Evolutionary conservation across 2,329 filamentous ascomycete species (phyloP), one percentile per base, ranked within the genome.

Genomic region (Exophiala aquamarina): DNA sequence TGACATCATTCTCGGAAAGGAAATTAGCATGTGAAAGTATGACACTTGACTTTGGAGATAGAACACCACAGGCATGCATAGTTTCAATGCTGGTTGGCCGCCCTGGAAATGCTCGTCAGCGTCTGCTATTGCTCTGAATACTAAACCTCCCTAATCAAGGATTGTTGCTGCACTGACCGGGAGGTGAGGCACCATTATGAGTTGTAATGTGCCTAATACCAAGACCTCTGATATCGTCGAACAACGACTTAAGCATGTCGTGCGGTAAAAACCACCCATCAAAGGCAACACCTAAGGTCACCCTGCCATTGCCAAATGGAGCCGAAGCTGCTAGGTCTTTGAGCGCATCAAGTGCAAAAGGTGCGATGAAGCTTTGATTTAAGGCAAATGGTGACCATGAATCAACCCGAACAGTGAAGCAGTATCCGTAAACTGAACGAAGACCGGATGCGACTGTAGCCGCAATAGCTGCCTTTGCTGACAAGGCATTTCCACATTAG

Each of bases 11-110:
- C 3, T 31, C 4, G 1, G 56, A 49, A 3, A 57, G 34, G 5
- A 50, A 49, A 11, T 39, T 62, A 63, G 55, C 66, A 44, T 75
- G 73, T 2, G 69, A 71, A 15, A 75, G 55, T 13, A 76, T 57
- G 26, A 71, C 61, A 19, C 8, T 9, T 13, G 66, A 60, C n/a
- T 6, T 11, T 26, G 23, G 23, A 6, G 69, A 66, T 0, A 75
- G 61, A 2, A 75, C 48, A 5, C 64, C 67, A 34, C 70, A 63
- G 1, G 51, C 39, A 6, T 66, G 56, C 41, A 54, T 41, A 11
- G 23, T 21, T 26, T 49, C 19, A 18, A 44, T n/a, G 3, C 20
- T 18, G 8, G 45, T 37, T 17, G 18, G 31, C 9, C 7, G 5
- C 13, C 45, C 45, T 49, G 17, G 17, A 34, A 7, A 6, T 6